Evolutionary conservation across 768 basidiomycete genomes (phyloP).

Genomic region (Amanita rubescens): DNA sequence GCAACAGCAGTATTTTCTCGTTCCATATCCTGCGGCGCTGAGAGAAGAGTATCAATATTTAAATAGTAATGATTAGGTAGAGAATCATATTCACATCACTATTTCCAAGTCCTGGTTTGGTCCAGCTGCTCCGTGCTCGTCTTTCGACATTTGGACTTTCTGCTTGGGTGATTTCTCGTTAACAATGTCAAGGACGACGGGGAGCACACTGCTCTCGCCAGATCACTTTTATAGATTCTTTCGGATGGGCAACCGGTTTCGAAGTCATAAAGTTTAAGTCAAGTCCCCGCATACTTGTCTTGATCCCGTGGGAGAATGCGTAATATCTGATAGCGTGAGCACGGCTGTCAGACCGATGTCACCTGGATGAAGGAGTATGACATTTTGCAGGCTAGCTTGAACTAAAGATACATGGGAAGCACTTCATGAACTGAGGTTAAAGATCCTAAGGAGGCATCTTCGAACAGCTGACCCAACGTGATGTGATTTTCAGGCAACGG

Average conservation of each 20-base stretch:
- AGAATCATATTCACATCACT: too few relatives aligned
- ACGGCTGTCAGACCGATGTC: too few relatives aligned
- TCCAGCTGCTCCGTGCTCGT: too few relatives aligned
- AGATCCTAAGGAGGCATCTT: slow-evolving; percentile 25
- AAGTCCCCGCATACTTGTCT: background rate
- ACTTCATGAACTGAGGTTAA: slow-evolving; percentile 46
- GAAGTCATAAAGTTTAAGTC: background rate
- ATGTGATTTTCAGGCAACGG: slow-evolving; percentile 21
- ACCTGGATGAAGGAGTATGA: background rate
- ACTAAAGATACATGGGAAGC: slow-evolving; percentile 44
- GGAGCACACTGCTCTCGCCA: too few relatives aligned
- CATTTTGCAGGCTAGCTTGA: background rate
- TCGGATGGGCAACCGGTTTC: background rate
- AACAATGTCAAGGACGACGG: too few relatives aligned
- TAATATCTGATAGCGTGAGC: too few relatives aligned
- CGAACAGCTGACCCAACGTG: slow-evolving; percentile 32
- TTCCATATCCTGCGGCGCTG: background rate
- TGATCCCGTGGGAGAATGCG: too few relatives aligned
- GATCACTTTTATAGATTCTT: background rate
- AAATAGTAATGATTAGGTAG: too few relatives aligned
- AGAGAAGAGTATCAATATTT: background rate
- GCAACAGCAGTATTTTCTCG: slow-evolving; percentile 22
- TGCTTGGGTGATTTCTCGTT: too few relatives aligned
- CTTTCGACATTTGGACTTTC: too few relatives aligned
- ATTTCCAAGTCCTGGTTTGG: too few relatives aligned